Evolutionary conservation across 441 rosid species (phyloP).

Genomic region (Jatropha multifida): DNA sequence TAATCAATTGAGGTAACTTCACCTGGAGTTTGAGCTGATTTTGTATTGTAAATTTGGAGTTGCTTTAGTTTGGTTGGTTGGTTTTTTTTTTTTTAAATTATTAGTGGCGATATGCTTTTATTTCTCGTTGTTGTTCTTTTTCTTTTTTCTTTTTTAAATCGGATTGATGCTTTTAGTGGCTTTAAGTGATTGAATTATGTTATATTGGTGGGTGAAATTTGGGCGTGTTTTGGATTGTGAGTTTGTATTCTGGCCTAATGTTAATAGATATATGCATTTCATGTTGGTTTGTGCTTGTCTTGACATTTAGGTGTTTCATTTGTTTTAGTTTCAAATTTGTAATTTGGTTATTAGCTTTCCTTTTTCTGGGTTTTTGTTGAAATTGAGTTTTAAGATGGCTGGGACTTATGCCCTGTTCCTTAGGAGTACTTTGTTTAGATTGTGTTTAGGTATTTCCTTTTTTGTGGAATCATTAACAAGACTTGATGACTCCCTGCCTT

Average conservation of each 20-base stretch:
- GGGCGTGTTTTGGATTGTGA: background rate
- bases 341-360: background rate
- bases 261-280: background rate
- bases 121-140: background rate
- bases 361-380: background rate
- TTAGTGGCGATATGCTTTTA: background rate
- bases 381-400: background rate
- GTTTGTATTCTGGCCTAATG: background rate
- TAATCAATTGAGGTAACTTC: background rate
- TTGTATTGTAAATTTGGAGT: background rate
- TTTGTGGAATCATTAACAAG: background rate
- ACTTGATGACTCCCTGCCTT: background rate
- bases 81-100: background rate
- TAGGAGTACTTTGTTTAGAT: background rate
- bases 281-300: background rate
- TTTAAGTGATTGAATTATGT: constrained; percentile 1
- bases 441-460: background rate
- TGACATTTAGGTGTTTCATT: background rate
- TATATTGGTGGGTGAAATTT: background rate
- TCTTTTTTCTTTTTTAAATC: background rate
- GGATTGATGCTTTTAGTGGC: background rate
- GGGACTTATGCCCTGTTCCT: background rate
- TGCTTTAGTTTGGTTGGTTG: background rate
- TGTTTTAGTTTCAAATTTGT: background rate
- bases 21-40: constrained; percentile 28